These are phyloP conservation scores for Leccinum fibrillosum DNA, from an alignment of 768 basidiomycete species.

Conservation along the genomic window DNA sequence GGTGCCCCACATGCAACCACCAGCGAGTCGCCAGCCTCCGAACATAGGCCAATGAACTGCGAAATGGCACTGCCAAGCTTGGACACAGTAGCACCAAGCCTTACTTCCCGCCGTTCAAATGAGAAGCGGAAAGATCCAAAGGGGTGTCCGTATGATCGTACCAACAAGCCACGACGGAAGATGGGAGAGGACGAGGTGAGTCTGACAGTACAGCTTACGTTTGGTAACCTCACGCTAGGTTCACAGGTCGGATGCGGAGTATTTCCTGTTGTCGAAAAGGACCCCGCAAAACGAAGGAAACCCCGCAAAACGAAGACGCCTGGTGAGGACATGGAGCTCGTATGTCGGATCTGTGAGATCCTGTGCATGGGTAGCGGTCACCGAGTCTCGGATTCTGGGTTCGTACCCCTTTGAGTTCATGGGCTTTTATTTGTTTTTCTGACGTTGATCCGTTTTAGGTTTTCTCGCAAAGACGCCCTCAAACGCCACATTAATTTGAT, in stretches of 20 bases:
- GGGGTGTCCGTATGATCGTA: neutral
- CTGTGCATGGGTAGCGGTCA: neutral
- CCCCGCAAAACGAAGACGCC: neutral
- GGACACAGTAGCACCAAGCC: neutral
- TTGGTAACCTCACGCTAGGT: neutral
- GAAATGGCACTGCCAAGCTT: neutral
- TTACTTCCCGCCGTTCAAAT: neutral
- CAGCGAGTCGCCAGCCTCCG: neutral
- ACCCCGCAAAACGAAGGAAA: neutral
- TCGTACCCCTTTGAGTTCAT: neutral
- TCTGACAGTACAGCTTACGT: neutral
- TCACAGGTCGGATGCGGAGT: neutral
- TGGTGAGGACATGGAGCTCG: neutral
- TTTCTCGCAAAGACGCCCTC: constrained; percentile 5
- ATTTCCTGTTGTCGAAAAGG: neutral
- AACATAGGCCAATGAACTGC: neutral
- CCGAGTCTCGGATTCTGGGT: neutral
- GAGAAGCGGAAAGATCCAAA: neutral
- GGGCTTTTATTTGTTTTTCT: neutral
- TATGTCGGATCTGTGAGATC: neutral
- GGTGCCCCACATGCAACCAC: neutral
- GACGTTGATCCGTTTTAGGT: neutral
- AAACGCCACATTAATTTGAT: constrained; percentile 3
- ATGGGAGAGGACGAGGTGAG: neutral
- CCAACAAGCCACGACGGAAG: neutral